Base-by-base conservation (phyloP, 768 basidiomycete species). In the Macrocybe gigantea region DNA sequence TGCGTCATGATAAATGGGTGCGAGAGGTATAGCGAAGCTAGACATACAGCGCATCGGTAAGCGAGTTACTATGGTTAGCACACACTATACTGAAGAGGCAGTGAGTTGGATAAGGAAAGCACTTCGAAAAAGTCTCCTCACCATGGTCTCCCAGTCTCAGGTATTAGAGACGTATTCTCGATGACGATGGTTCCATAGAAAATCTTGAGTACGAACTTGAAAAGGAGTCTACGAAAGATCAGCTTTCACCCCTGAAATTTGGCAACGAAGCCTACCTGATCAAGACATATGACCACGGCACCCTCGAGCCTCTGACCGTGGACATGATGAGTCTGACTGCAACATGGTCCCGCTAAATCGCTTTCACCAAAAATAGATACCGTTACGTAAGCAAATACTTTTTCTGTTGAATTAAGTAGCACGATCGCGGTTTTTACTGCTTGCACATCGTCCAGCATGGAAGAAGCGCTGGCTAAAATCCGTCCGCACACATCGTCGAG, bases 141-240 rank as follows among this genome's bases (percentile, higher is more conserved):
- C 90, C 86, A 89, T 55, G 92, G 87, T 46, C 71, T 66, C 3
- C 91, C 92, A 8, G 76, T 82, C 56, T 71, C 64, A 14, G 90
- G 88, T 44, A 94, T 80, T 44, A 79, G 65, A 40, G 89, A 69
- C 3, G 71, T 70, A 59, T 88, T 87, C 63, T 94, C 89, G 11
- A 94, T 76, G 22, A 93, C 87, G 48, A 94, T 91, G 7, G 84
- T 79, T 1, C 88, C 88, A 63, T 94, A 94, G 67, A 94, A 94
- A 52, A 93, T 88, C 61, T 88, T 88, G 58, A 94, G 80, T 2
- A 92, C 89, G 55, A 93, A 84, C 55, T 78, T 78, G 62, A 89
- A 91, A 30, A 90, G 69, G 12, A 82, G 60, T 33, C 87, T 89
- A 44, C 5, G 14, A 14, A 33, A 3, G 5, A 22, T 44, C 8